Conservation (phyloP, 345 rosid genomes). For the Geranium brycei region DNA sequence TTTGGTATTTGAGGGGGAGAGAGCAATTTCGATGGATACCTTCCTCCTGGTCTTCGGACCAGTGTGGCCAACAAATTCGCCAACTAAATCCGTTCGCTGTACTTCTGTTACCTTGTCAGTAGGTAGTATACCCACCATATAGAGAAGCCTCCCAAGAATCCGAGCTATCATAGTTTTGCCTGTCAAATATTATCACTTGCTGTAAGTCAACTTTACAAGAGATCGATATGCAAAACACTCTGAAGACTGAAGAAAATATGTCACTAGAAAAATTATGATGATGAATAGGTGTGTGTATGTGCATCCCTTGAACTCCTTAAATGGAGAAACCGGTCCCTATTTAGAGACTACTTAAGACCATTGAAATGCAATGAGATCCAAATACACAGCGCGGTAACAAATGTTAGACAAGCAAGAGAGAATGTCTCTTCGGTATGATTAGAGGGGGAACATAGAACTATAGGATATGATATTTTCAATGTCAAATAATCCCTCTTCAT, state of each 20-base stretch:
- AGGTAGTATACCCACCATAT: slow-evolving; percentile 62
- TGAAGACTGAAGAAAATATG: neutral
- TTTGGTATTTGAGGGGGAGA: too few species aligned
- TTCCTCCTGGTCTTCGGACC: slow-evolving; percentile 94
- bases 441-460: too few species aligned
- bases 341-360: too few species aligned
- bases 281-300: too few species aligned
- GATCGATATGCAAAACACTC: neutral
- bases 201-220: slow-evolving; percentile 2
- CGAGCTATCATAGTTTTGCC: slow-evolving; percentile 99
- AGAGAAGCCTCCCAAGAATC: slow-evolving; percentile 76
- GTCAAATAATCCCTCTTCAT: neutral
- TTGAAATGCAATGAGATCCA: too few species aligned
- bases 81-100: slow-evolving; percentile 40
- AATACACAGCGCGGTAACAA: too few species aligned
- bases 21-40: slow-evolving; percentile 23
- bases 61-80: slow-evolving; percentile 95
- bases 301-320: too few species aligned
- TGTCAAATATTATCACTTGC: slow-evolving; percentile 14
- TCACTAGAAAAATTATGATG: too few species aligned
- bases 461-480: neutral
- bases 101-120: slow-evolving; percentile 15
- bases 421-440: too few species aligned
- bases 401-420: too few species aligned
- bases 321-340: too few species aligned